phyloP scores from a whole-genome alignment of 2,329 filamentous ascomycete genomes.

The Fusarium nematophilum region DNA sequence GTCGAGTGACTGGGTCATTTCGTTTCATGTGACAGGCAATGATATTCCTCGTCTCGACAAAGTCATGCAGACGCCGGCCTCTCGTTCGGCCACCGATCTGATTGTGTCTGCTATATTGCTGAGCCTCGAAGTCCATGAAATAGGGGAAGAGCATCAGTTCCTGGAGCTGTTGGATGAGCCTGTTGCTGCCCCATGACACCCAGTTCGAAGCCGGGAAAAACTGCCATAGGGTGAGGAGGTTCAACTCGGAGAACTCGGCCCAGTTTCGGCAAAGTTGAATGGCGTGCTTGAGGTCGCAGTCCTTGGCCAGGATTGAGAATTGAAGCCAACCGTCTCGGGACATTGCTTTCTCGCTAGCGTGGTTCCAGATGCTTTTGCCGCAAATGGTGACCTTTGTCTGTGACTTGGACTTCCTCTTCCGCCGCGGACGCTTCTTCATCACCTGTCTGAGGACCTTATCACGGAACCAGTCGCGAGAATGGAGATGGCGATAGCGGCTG shows the following conservation, averaged over 20 bases:
- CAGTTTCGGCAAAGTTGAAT: slow-evolving; percentile 46
- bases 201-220: slow-evolving; percentile 46
- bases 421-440: no score
- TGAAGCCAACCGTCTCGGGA: slow-evolving; percentile 47
- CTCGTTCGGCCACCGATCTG: slow-evolving; percentile 36
- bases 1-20: slow-evolving; percentile 41
- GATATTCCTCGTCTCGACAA: slow-evolving; percentile 44
- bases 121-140: slow-evolving; percentile 41
- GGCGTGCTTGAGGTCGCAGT: slow-evolving; percentile 43
- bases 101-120: slow-evolving; percentile 23
- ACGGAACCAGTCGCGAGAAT: slow-evolving; percentile 40
- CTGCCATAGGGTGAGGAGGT: slow-evolving; percentile 39
- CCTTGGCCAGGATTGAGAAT: slow-evolving; percentile 45
- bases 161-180: slow-evolving; percentile 40
- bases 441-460: slow-evolving; percentile 13
- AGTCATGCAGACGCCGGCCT: slow-evolving; percentile 38
- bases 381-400: slow-evolving; percentile 42
- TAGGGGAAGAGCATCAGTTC: slow-evolving; percentile 44
- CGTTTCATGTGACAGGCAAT: slow-evolving; percentile 46
- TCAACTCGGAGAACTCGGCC: slow-evolving; percentile 44
- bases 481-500: slow-evolving; percentile 34
- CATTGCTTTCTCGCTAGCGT: slow-evolving; percentile 45
- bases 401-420: slow-evolving; percentile 1
- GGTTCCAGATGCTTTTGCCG: slow-evolving; percentile 45
- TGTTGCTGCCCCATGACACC: slow-evolving; percentile 35